A percentile compares a stretch with the other conserved stretches of the same genome.
phyloP scores from a whole-genome alignment of 1,284 basidiomycete genomes.

The Chiua sp. region DNA sequence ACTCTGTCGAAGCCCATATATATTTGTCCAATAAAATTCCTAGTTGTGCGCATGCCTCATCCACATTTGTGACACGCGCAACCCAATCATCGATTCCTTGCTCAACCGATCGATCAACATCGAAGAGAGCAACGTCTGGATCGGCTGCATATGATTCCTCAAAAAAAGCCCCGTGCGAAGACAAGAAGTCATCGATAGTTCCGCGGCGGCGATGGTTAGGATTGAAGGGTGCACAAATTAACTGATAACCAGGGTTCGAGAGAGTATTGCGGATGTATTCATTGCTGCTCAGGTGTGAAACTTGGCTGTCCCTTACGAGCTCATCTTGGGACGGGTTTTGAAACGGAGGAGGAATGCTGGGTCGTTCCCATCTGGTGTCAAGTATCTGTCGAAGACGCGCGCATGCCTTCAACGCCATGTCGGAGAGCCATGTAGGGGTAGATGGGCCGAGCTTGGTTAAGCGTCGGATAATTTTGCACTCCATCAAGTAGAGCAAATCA shows the following conservation, averaged over 20 bases:
- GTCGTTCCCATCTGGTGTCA: background rate
- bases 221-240: slow-evolving; percentile 9
- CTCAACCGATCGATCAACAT: slow-evolving; percentile 39
- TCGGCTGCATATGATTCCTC: slow-evolving; percentile 5
- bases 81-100: slow-evolving; percentile 37
- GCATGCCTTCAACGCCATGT: background rate
- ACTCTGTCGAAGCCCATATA: background rate
- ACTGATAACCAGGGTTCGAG: background rate
- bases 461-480: slow-evolving; percentile 39
- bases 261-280: slow-evolving; percentile 11
- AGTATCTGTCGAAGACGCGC: slow-evolving; percentile 2
- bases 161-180: slow-evolving; percentile 17
- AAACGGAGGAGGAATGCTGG: slow-evolving; percentile 6
- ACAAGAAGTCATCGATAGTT: slow-evolving; percentile 20
- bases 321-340: slow-evolving; percentile 32
- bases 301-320: slow-evolving; percentile 23
- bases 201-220: slow-evolving; percentile 9
- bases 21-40: slow-evolving; percentile 35
- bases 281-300: slow-evolving; percentile 8
- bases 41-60: background rate
- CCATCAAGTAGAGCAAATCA: slow-evolving; percentile 35
- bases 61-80: slow-evolving; percentile 5
- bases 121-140: slow-evolving; percentile 28
- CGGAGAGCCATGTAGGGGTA: slow-evolving; percentile 11
- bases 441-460: slow-evolving; percentile 38